Evolutionary conservation across 2,329 filamentous ascomycete genomes (phyloP).

Genomic region (Aspergillus sp.): DNA sequence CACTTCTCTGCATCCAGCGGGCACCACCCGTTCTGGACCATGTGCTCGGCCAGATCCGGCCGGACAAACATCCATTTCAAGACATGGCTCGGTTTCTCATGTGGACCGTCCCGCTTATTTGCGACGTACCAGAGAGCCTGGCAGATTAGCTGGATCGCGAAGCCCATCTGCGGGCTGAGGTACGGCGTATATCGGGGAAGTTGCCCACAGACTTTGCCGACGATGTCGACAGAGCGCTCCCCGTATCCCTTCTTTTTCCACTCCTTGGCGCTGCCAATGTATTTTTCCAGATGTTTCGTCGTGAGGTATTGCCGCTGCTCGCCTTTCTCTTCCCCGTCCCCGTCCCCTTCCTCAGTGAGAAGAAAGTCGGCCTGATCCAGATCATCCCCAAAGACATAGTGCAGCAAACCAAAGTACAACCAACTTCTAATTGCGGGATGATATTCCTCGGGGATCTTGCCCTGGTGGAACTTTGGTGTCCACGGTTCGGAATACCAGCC

Average conservation of each 20-base stretch:
- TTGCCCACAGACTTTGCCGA: neutral
- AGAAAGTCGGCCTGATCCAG: neutral
- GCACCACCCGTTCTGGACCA: neutral
- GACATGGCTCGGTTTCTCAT: neutral
- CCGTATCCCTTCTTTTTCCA: neutral
- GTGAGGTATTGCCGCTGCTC: neutral
- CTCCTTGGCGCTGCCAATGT: neutral
- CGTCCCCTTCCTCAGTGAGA: neutral
- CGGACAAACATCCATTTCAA: neutral
- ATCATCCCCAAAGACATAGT: neutral
- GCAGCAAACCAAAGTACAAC: neutral
- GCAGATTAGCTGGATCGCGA: neutral
- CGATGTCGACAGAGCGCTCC: neutral
- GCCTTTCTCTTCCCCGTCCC: neutral
- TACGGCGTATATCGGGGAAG: neutral
- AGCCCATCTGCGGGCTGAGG: neutral
- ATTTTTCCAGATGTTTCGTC: neutral
- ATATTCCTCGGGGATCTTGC: neutral
- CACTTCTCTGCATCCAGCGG: neutral
- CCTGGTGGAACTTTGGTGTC: neutral
- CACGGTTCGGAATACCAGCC: neutral
- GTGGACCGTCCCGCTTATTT: neutral
- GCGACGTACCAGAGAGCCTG: neutral
- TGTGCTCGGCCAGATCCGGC: neutral
- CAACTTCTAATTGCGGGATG: neutral